Evolutionary conservation across 495 filamentous ascomycete species (phyloP).

Genomic region (Neurospora discreta): DNA sequence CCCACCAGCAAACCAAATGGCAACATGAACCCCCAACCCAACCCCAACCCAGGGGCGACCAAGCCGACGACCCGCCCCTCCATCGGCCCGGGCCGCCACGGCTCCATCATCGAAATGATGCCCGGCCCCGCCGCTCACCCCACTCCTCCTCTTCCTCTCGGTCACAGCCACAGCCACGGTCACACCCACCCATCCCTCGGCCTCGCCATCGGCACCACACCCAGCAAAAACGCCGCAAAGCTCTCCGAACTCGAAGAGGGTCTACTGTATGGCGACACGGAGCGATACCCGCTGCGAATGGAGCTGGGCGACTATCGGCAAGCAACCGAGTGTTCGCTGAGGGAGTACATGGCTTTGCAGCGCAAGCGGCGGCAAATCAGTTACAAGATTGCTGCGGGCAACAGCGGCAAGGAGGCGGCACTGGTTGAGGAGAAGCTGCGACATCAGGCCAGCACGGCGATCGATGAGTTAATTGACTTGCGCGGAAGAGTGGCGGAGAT

Average conservation of each 20-base stretch:
- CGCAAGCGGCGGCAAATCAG: conserved; percentile 7
- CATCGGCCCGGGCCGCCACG: conserved; percentile 1
- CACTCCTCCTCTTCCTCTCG: conserved; percentile 1
- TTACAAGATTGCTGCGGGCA: background rate
- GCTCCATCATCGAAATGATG: conserved; percentile 2
- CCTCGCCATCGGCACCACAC: background rate
- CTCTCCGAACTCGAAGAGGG: background rate
- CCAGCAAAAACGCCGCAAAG: background rate
- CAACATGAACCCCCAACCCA: background rate
- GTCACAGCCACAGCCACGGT: background rate
- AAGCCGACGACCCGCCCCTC: conserved; percentile 10
- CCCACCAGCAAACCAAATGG: background rate
- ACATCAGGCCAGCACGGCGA: conserved; percentile 22
- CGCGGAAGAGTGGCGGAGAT: conserved; percentile 19
- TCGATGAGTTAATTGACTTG: conserved; percentile 23
- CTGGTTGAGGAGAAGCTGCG: conserved; percentile 22
- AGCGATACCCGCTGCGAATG: background rate
- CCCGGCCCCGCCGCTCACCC: conserved; percentile 3
- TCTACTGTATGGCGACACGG: background rate
- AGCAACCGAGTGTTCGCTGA: conserved; percentile 21
- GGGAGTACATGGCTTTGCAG: conserved; percentile 26
- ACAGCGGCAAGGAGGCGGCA: conserved; percentile 4
- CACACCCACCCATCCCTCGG: background rate
- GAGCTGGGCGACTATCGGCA: conserved; percentile 8
- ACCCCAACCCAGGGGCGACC: conserved; percentile 4